Percentiles rank a stretch among this genome's conserved stretches.
Conservation (phyloP, 2,329 filamentous ascomycete genomes). For the Nakataea oryzae region DNA sequence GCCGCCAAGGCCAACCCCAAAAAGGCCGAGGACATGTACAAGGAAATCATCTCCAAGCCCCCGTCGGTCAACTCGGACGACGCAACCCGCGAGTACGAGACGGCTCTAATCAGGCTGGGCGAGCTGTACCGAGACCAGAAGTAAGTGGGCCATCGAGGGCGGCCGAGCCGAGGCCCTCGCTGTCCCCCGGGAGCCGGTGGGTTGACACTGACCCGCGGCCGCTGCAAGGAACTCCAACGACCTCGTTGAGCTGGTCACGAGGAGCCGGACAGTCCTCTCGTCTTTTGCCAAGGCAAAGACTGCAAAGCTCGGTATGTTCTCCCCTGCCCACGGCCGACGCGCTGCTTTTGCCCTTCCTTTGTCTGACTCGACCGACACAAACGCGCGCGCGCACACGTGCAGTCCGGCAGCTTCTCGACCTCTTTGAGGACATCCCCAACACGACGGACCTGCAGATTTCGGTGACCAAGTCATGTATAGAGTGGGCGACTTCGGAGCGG, state of each 20-base stretch:
- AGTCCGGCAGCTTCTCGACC: slow-evolving; percentile 95
- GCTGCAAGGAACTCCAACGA: slow-evolving; percentile 61
- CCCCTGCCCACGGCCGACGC: neutral
- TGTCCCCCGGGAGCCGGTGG: slow-evolving; percentile 4
- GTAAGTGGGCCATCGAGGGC: slow-evolving; percentile 31
- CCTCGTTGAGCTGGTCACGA: slow-evolving; percentile 80
- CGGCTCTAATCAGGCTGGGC: slow-evolving; percentile 76
- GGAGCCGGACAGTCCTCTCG: slow-evolving; percentile 82
- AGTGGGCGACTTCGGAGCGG: slow-evolving; percentile 93
- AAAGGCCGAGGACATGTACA: slow-evolving; percentile 81
- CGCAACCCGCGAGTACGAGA: slow-evolving; percentile 84
- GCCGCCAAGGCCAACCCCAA: slow-evolving; percentile 68
- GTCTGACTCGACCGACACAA: neutral
- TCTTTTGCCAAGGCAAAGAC: slow-evolving; percentile 99
- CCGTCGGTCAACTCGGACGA: slow-evolving; percentile 75
- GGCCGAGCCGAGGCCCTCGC: neutral
- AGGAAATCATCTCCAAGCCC: slow-evolving; percentile 77
- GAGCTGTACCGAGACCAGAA: slow-evolving; percentile 87
- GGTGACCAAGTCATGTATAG: slow-evolving; percentile 98
- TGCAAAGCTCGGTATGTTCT: slow-evolving; percentile 75
- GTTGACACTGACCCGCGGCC: neutral
- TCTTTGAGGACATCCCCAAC: slow-evolving; percentile 88
- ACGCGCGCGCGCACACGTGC: slow-evolving; percentile 5
- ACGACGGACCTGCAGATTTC: slow-evolving; percentile 88
- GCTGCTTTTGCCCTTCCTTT: neutral